These are phyloP conservation scores for Pichia manshurica DNA, from an alignment of 805 yeast species.

Conservation along the genomic window DNA sequence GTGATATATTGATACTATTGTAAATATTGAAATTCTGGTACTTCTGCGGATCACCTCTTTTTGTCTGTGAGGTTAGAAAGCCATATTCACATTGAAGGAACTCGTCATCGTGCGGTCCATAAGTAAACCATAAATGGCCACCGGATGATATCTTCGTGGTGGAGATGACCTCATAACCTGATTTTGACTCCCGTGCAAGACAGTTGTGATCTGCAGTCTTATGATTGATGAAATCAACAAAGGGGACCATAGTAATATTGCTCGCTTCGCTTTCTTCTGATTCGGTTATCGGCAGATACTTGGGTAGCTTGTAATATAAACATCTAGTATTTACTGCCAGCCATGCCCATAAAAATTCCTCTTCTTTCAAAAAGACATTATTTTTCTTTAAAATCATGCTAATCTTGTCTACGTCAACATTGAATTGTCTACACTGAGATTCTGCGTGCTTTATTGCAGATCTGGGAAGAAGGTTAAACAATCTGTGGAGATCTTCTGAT, in stretches of 20 bases:
- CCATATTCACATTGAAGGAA: conserved; percentile 85
- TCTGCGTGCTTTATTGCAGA: conserved; percentile 36
- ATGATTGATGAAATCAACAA: conserved; percentile 85
- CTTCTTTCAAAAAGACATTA: conserved; percentile 15
- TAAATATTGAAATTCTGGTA: conserved; percentile 1
- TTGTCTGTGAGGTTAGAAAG: conserved; percentile 51
- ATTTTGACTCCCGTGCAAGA: conserved; percentile 37
- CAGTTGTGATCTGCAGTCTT: conserved; percentile 43
- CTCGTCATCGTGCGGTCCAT: conserved; percentile 86
- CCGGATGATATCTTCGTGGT: conserved; percentile 26
- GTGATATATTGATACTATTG: conserved; percentile 6
- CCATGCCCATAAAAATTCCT: conserved; percentile 64
- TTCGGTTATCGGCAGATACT: conserved; percentile 32
- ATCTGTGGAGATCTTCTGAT: not conserved
- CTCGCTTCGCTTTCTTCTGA: conserved; percentile 34
- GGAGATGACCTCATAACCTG: conserved; percentile 51
- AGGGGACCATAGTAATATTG: conserved; percentile 87
- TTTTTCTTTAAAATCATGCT: not conserved
- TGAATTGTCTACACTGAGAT: conserved; percentile 39
- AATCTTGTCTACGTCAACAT: conserved; percentile 37
- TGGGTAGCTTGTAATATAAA: conserved; percentile 63
- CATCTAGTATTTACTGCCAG: conserved; percentile 88
- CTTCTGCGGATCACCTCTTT: conserved; percentile 47
- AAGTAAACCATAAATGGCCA: conserved; percentile 66
- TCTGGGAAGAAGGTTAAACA: conserved; percentile 39